These are phyloP conservation scores for Phyllosticta paracitricarpa DNA, from an alignment of 2,329 filamentous ascomycete species.

Conservation along the genomic window DNA sequence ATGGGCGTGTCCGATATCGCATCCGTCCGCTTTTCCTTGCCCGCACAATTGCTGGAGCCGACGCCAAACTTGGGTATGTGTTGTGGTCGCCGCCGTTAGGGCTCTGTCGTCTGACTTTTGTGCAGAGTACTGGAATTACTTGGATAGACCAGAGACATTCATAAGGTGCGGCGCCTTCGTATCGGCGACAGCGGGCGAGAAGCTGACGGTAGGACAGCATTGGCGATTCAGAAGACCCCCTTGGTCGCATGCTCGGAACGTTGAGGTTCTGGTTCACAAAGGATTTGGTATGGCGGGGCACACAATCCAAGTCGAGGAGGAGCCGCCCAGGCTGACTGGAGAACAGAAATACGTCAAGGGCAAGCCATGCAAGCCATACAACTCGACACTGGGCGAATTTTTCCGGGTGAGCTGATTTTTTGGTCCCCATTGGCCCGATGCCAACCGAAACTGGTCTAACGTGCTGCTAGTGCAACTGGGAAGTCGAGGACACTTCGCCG, in stretches of 20 bases:
- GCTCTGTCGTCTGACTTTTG: background rate
- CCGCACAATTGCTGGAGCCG: slow-evolving; percentile 89
- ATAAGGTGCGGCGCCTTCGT: slow-evolving; percentile 40
- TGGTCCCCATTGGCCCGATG: background rate
- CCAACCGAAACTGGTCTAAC: background rate
- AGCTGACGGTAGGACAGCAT: slow-evolving; percentile 44
- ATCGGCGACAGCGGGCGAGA: background rate
- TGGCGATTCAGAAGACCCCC: slow-evolving; percentile 80
- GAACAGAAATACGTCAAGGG: slow-evolving; percentile 88
- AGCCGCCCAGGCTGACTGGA: slow-evolving; percentile 13
- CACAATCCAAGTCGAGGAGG: background rate
- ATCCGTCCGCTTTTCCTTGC: slow-evolving; percentile 88
- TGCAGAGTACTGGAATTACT: slow-evolving; percentile 93
- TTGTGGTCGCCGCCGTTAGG: background rate
- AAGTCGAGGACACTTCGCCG: slow-evolving; percentile 70
- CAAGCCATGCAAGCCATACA: slow-evolving; percentile 98
- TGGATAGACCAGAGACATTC: slow-evolving; percentile 91
- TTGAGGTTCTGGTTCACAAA: slow-evolving; percentile 98
- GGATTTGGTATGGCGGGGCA: slow-evolving; percentile 53
- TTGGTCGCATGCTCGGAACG: slow-evolving; percentile 91
- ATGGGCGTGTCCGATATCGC: slow-evolving; percentile 95
- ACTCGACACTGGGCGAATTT: slow-evolving; percentile 93
- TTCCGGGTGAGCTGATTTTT: slow-evolving; percentile 58
- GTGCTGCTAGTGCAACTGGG: slow-evolving; percentile 72
- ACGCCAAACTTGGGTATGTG: slow-evolving; percentile 72